A percentile compares a stretch with the other conserved stretches of the same genome.
phyloP scores from a whole-genome alignment of 768 basidiomycete species.

The Gymnopilus junonius region DNA sequence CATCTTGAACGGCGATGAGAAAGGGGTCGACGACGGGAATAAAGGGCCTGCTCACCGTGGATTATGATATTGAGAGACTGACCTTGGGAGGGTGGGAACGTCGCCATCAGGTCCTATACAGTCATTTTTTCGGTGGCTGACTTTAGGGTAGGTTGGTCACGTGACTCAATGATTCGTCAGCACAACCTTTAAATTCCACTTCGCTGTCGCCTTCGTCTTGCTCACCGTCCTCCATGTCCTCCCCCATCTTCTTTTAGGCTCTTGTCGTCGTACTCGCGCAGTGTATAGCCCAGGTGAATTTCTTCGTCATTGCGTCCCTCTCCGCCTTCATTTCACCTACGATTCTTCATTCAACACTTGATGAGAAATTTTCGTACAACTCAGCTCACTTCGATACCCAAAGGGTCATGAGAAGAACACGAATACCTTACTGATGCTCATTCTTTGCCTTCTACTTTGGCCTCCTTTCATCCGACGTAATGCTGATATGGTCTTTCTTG shows the following conservation, averaged over 20 bases:
- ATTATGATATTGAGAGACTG: constrained; percentile 24
- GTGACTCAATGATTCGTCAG: constrained; percentile 20
- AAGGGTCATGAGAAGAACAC: constrained; percentile 58
- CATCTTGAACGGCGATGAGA: constrained; percentile 38
- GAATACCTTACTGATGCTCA: constrained; percentile 43
- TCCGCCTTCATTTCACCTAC: neutral
- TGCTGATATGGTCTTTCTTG: neutral
- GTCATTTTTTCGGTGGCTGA: constrained; percentile 41
- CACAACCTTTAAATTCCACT: neutral
- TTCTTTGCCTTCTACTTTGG: neutral
- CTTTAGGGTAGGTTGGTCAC: constrained; percentile 39
- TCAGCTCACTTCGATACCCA: constrained; percentile 71
- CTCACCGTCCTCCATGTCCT: constrained; percentile 1
- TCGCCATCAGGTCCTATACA: constrained; percentile 29
- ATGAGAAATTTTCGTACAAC: constrained; percentile 41
- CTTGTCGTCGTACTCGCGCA: neutral
- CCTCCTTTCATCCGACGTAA: neutral
- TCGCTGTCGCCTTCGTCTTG: neutral
- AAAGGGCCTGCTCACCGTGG: constrained; percentile 35
- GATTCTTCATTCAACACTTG: constrained; percentile 6
- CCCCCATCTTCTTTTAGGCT: neutral
- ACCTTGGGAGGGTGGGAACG: constrained; percentile 32
- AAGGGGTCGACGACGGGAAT: constrained; percentile 14
- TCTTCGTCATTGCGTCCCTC: neutral
- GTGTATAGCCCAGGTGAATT: constrained; percentile 8